These are phyloP conservation scores for Sporothrix sp. DNA, from an alignment of 2,329 filamentous ascomycete genomes.

Conservation along the genomic window DNA sequence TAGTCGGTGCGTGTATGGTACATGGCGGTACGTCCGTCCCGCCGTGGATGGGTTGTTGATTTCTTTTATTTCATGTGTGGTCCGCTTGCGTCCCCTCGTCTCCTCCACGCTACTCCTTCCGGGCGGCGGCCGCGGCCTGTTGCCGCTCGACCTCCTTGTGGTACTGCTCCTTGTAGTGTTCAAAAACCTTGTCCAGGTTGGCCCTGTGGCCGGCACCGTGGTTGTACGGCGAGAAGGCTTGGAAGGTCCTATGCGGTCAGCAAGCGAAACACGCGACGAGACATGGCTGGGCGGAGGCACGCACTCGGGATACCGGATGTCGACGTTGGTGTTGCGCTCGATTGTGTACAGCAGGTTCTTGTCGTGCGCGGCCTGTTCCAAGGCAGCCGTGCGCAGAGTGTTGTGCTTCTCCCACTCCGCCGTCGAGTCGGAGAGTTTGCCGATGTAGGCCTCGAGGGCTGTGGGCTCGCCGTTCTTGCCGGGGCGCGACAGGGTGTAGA, in stretches of 20 bases:
- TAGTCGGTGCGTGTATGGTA: neutral
- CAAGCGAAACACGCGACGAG: neutral
- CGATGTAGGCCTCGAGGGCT: slow-evolving; percentile 35
- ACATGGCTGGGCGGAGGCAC: slow-evolving; percentile 22
- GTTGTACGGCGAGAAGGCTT: slow-evolving; percentile 41
- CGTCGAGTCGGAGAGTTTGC: slow-evolving; percentile 37
- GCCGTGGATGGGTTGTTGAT: neutral
- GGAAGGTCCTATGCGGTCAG: slow-evolving; percentile 33
- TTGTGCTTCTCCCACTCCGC: slow-evolving; percentile 45
- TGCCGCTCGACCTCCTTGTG: slow-evolving; percentile 47
- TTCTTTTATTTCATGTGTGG: neutral
- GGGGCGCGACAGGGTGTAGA: slow-evolving; percentile 42
- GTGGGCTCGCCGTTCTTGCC: slow-evolving; percentile 41
- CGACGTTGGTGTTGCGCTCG: slow-evolving; percentile 36
- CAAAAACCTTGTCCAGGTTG: slow-evolving; percentile 46
- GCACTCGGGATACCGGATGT: slow-evolving; percentile 50
- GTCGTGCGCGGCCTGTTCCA: slow-evolving; percentile 49
- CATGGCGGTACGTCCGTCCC: neutral
- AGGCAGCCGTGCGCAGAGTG: slow-evolving; percentile 38
- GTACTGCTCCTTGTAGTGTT: slow-evolving; percentile 47
- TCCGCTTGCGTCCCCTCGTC: neutral
- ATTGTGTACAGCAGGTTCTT: slow-evolving; percentile 43
- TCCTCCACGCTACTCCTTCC: slow-evolving; percentile 25
- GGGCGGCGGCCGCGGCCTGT: slow-evolving; percentile 25
- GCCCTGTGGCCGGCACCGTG: slow-evolving; percentile 45